phyloP scores from a whole-genome alignment of 2,329 filamentous ascomycete species.

The Sclerotinia nivalis region DNA sequence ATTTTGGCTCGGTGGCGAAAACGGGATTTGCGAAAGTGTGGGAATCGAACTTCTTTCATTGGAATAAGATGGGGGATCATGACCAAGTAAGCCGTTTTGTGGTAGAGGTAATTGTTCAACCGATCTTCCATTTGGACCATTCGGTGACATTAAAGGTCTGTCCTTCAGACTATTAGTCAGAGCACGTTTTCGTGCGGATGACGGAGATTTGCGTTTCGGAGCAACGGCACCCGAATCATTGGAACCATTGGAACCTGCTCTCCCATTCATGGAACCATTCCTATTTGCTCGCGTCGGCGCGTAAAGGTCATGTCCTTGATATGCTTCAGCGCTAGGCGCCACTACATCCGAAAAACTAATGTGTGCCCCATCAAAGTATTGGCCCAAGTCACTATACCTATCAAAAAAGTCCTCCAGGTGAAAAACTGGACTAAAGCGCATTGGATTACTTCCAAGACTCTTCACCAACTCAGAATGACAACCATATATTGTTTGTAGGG shows the following conservation, averaged over 20 bases:
- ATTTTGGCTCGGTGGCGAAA: conserved; percentile 38
- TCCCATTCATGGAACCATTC: conserved; percentile 37
- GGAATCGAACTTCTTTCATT: conserved; percentile 15
- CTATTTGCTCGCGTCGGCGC: conserved; percentile 43
- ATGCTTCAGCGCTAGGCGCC: conserved; percentile 58
- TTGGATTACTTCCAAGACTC: conserved; percentile 64
- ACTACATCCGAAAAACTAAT: conserved; percentile 68
- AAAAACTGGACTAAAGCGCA: conserved; percentile 76
- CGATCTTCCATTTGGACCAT: conserved; percentile 15
- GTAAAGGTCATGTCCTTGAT: conserved; percentile 52
- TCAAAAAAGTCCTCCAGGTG: conserved; percentile 88
- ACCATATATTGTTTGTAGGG: conserved; percentile 72
- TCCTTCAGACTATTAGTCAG: conserved; percentile 37
- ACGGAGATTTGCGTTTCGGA: conserved; percentile 28
- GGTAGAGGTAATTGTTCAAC: conserved; percentile 22
- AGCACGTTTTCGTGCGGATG: conserved; percentile 43
- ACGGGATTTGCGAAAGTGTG: conserved; percentile 33
- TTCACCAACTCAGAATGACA: conserved; percentile 82
- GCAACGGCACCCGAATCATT: conserved; percentile 20
- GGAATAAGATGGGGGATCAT: conserved; percentile 3
- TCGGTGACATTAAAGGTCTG: conserved; percentile 39
- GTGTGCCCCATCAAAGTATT: conserved; percentile 71
- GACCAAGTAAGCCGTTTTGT: conserved; percentile 4
- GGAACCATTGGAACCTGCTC: conserved; percentile 34
- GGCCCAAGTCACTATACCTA: conserved; percentile 63